phyloP scores from a whole-genome alignment of 1,284 basidiomycete genomes.

The Trametes versicolor region DNA sequence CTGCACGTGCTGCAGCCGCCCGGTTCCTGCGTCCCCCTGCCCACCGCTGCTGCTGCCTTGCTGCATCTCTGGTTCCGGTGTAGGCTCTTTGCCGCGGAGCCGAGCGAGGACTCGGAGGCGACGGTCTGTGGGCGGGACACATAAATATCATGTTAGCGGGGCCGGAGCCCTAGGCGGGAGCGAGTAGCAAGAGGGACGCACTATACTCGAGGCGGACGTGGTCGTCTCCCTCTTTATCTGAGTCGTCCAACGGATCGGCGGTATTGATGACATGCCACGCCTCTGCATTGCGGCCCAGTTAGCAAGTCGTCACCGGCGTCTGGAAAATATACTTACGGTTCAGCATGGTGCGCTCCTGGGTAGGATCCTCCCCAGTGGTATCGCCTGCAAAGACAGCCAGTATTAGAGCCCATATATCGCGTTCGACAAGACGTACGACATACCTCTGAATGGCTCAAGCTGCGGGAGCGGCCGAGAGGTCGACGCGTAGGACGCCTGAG shows the following conservation, averaged over 20 bases:
- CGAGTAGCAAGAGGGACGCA: constrained; percentile 46
- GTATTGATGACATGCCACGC: constrained; percentile 73
- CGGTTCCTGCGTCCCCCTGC: constrained; percentile 30
- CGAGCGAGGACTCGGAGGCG: constrained; percentile 51
- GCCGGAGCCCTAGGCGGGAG: neutral
- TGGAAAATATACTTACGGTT: constrained; percentile 39
- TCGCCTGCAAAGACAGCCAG: constrained; percentile 21
- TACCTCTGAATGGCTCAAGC: constrained; percentile 31
- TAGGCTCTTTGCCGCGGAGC: constrained; percentile 45
- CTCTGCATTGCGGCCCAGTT: constrained; percentile 52
- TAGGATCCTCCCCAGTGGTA: constrained; percentile 31
- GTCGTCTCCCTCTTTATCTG: constrained; percentile 77
- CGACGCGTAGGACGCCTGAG: constrained; percentile 32
- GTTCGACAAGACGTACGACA: neutral
- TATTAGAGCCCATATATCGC: neutral
- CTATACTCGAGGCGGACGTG: constrained; percentile 71
- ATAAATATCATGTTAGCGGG: neutral
- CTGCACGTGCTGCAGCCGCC: constrained; percentile 40
- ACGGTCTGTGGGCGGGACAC: constrained; percentile 39
- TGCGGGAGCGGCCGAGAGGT: constrained; percentile 34
- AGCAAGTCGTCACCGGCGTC: neutral
- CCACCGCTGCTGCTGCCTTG: constrained; percentile 28
- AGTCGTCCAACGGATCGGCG: constrained; percentile 73
- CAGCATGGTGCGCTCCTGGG: constrained; percentile 42
- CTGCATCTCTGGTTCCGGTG: constrained; percentile 36